These are phyloP conservation scores for Gnaphalium uliginosum DNA, from an alignment of 129 eudicot genomes.

Conservation along the genomic window DNA sequence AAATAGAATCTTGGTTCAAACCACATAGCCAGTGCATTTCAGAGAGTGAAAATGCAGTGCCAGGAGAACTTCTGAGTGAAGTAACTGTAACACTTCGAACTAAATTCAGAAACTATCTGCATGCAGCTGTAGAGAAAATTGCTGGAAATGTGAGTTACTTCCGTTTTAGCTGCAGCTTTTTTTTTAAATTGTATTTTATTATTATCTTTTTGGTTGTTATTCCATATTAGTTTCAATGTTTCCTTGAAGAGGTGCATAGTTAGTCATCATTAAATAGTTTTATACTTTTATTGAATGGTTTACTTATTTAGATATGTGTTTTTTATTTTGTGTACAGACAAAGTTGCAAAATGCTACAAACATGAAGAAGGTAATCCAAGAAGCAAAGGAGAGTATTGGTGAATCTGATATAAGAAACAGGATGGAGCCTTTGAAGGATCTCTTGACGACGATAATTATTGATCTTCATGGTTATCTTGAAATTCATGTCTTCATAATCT, in stretches of 20 bases:
- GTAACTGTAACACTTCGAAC: slow-evolving; percentile 69
- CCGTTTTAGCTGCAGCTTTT: no score
- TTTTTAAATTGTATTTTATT: no score
- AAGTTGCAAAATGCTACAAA: slow-evolving; percentile 60
- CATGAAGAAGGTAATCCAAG: slow-evolving; percentile 76
- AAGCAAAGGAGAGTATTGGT: slow-evolving; percentile 50
- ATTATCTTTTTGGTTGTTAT: neutral
- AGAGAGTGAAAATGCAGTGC: slow-evolving; percentile 47
- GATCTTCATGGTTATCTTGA: slow-evolving; percentile 58
- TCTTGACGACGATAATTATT: slow-evolving; percentile 46
- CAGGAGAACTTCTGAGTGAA: slow-evolving; percentile 74
- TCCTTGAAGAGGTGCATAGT: neutral
- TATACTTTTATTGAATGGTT: neutral
- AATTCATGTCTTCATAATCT: slow-evolving; percentile 45
- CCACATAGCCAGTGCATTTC: slow-evolving; percentile 46
- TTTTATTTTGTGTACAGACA: slow-evolving; percentile 43
- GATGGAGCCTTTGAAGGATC: slow-evolving; percentile 72
- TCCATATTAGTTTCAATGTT: neutral
- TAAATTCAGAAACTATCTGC: slow-evolving; percentile 66
- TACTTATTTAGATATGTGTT: neutral
- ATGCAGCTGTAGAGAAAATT: slow-evolving; percentile 67
- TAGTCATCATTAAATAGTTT: neutral
- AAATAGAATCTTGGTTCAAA: slow-evolving; percentile 64
- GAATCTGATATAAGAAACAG: slow-evolving; percentile 57
- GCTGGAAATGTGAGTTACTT: slow-evolving; percentile 66